Percentiles rank a stretch among this genome's conserved stretches.
Conservation (phyloP, 2,329 filamentous ascomycete genomes). For the Aspergillus pseudoviridinutans region DNA sequence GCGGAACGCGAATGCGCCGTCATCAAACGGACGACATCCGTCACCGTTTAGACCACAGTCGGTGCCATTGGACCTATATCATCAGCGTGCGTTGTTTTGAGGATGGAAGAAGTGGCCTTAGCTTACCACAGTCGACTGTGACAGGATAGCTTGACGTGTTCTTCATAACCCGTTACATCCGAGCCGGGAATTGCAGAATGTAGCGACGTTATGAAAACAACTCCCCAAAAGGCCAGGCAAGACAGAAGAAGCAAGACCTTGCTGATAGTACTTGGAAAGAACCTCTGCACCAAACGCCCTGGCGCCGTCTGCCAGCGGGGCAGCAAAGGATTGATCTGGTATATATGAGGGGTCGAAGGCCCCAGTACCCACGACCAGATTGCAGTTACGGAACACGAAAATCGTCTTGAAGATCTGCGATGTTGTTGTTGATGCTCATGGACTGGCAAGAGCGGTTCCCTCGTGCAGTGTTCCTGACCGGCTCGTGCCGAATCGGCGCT, state of each 20-base stretch:
- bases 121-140: constrained; percentile 37
- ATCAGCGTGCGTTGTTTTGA: constrained; percentile 1
- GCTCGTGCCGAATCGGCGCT: constrained; percentile 16
- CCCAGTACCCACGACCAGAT: constrained; percentile 27
- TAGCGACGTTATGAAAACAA: constrained; percentile 29
- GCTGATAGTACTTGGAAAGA: constrained; percentile 19
- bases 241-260: constrained; percentile 25
- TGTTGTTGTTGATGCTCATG: constrained; percentile 2
- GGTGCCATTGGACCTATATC: constrained; percentile 31
- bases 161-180: constrained; percentile 31
- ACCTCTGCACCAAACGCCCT: constrained; percentile 27
- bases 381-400: constrained; percentile 21
- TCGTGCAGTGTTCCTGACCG: constrained; percentile 10
- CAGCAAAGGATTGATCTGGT: constrained; percentile 33
- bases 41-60: constrained; percentile 56
- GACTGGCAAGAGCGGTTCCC: constrained; percentile 19
- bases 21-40: constrained; percentile 54
- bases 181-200: constrained; percentile 28
- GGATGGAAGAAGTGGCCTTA: constrained; percentile 3
- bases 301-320: constrained; percentile 31
- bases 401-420: constrained; percentile 8
- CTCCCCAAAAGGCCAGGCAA: constrained; percentile 28
- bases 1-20: constrained; percentile 52
- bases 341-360: constrained; percentile 28
- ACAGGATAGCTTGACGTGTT: constrained; percentile 34